Conservation (phyloP, 108 stramenopile genomes). For the Nitzschia palea region DNA sequence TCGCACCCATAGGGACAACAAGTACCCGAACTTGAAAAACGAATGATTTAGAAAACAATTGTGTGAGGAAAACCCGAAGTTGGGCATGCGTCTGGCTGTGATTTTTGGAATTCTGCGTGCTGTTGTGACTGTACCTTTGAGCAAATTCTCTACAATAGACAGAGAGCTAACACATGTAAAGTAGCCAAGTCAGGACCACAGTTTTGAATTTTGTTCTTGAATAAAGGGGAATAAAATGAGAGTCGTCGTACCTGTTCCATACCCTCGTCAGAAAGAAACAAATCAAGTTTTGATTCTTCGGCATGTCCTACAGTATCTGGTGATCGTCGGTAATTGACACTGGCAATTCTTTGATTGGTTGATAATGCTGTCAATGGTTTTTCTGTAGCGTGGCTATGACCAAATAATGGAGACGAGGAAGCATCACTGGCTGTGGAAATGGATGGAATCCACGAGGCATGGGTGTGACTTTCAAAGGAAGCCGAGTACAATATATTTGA, state of each 20-base stretch:
- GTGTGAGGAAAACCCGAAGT: too few relatives aligned
- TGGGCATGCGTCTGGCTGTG: too few relatives aligned
- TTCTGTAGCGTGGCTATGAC: too few relatives aligned
- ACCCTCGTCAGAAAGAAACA: slow-evolving; percentile 21
- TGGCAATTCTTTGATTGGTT: too few relatives aligned
- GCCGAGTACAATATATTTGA: background rate
- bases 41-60: background rate
- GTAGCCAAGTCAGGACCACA: too few relatives aligned
- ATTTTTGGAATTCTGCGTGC: too few relatives aligned
- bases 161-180: too few relatives aligned
- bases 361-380: too few relatives aligned
- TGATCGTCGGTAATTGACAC: too few relatives aligned
- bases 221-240: too few relatives aligned
- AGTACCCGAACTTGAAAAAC: slow-evolving; percentile 49
- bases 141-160: slow-evolving; percentile 22
- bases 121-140: slow-evolving; percentile 29
- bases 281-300: slow-evolving; percentile 21
- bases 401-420: too few relatives aligned
- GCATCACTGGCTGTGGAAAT: background rate
- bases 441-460: background rate
- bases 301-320: background rate
- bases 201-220: too few relatives aligned
- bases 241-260: slow-evolving; percentile 8
- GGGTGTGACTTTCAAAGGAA: background rate
- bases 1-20: slow-evolving; percentile 84